phyloP scores from a whole-genome alignment of 805 yeast genomes.

The Ogataea chonburiensis region DNA sequence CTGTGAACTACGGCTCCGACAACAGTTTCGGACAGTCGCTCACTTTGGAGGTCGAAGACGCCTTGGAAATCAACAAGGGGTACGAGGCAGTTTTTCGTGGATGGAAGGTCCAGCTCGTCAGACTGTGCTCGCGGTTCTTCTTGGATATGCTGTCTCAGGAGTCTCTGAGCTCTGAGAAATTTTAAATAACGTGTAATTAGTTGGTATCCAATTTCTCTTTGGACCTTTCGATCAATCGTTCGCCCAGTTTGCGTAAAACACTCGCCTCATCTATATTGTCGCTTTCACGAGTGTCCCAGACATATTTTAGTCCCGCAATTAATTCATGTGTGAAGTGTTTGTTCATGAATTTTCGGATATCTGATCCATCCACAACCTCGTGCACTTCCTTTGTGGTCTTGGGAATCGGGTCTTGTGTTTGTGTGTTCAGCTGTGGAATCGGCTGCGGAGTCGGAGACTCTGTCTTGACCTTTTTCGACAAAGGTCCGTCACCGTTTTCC shows the following conservation, averaged over 20 bases:
- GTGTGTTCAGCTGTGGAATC: constrained; percentile 23
- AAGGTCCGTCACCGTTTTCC: constrained; percentile 8
- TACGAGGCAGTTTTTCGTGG: constrained; percentile 71
- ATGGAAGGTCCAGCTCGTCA: constrained; percentile 84
- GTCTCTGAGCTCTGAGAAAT: constrained; percentile 38
- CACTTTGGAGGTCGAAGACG: constrained; percentile 30
- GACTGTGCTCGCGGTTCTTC: constrained; percentile 83
- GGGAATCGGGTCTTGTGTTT: constrained; percentile 6
- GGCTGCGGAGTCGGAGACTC: constrained; percentile 28
- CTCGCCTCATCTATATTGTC: constrained; percentile 20
- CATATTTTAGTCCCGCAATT: constrained; percentile 40
- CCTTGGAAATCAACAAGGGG: constrained; percentile 44
- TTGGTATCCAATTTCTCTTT: constrained; percentile 8
- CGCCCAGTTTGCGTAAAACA: constrained; percentile 22
- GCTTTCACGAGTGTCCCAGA: constrained; percentile 25
- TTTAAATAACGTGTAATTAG: constrained; percentile 11
- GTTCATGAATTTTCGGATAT: constrained; percentile 49
- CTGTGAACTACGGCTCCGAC: constrained; percentile 24
- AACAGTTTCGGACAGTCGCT: constrained; percentile 23
- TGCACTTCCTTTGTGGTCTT: constrained; percentile 23
- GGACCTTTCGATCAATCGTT: constrained; percentile 20
- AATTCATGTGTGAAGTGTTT: constrained; percentile 45
- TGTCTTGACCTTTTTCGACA: constrained; percentile 17
- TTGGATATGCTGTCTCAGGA: constrained; percentile 54
- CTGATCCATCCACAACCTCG: constrained; percentile 55